Base-by-base conservation (phyloP, 108 stramenopile species). In the Aurantiochytrium sp. region DNA sequence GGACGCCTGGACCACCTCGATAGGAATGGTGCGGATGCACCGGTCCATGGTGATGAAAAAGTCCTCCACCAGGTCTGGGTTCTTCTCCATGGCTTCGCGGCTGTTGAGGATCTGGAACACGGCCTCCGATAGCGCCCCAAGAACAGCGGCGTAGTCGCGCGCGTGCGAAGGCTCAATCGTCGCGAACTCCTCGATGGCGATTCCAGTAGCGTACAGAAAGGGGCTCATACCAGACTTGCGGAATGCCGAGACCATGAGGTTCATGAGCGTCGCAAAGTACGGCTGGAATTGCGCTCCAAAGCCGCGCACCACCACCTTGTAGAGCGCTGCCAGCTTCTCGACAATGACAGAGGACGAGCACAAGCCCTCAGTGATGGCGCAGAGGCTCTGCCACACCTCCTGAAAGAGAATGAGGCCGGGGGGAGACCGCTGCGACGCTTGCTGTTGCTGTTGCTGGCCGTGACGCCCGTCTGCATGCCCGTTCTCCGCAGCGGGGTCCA, bases 1-100 rank as follows among this genome's bases (percentile, higher is more conserved):
- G 2, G 73, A 24, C 12, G 73, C 39, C 24, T 41, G 73, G 32
- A 48, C 24, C 6, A 81, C 45, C 12, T 81, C 73, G 42, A n/a
- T 27, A 15, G 45, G 39, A 6, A 81, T 81, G 8, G 19, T 12
- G 39, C 45, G n/a, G 3, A 81, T 6, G 36, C n/a, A 6, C 17
- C 73, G 73, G 12, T 81, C 73, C 0, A 81, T 3, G 12, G 73
- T 42, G 24, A 39, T 81, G 39, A 81, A 81, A 24, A 39, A 81
- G 32, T 81, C 73, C 45, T 81, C 73, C 45, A 81, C 73, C 6
- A 81, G 21, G 2, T 81, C 73, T n/a, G 73, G 73, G 30, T 81
- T 12, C 10, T 17, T 24, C n/a, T 48, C 73, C 39, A 48, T n/a
- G 10, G 39, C 73, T 15, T 81, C 73, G 6, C 8, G 42, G 45